Conservation (phyloP, 1,139 yeast species). For the Candida sp. region DNA sequence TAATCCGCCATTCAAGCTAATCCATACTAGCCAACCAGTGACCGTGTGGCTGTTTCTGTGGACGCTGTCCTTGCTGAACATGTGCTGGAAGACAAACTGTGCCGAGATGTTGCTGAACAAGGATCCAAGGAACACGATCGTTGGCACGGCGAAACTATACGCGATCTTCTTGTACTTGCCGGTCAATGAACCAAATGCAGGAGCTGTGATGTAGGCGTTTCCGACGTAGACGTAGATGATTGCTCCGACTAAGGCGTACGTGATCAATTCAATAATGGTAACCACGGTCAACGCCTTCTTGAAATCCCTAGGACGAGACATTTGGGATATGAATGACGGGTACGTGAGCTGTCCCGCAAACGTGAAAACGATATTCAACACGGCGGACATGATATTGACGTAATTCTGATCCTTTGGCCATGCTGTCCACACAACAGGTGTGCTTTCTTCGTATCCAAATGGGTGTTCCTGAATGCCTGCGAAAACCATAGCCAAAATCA, state of each 20-base stretch:
- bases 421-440: slow-evolving; percentile 46
- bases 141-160: slow-evolving; percentile 65
- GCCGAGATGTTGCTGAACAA: slow-evolving; percentile 59
- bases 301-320: slow-evolving; percentile 62
- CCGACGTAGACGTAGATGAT: slow-evolving; percentile 64
- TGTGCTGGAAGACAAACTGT: slow-evolving; percentile 49
- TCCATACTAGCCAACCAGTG: slow-evolving; percentile 59
- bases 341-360: slow-evolving; percentile 68
- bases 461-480: slow-evolving; percentile 61
- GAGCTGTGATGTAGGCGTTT: slow-evolving; percentile 55
- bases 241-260: slow-evolving; percentile 58
- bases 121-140: slow-evolving; percentile 59
- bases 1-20: slow-evolving; percentile 38
- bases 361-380: slow-evolving; percentile 62
- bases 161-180: slow-evolving; percentile 55
- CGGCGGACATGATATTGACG: slow-evolving; percentile 58
- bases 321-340: slow-evolving; percentile 64
- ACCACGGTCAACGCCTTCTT: slow-evolving; percentile 59
- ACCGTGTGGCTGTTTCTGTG: slow-evolving; percentile 54
- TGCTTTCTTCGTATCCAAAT: slow-evolving; percentile 30
- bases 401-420: slow-evolving; percentile 60
- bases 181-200: slow-evolving; percentile 59
- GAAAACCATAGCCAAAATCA: slow-evolving; percentile 54
- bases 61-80: slow-evolving; percentile 42
- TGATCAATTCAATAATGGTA: slow-evolving; percentile 50